Conservation (phyloP, 345 rosid species). For the thale cress (Arabidopsis thaliana) region TAIR10.1 NC_003076.8:7358001-7358500, state of each 20-base stretch:
- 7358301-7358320: slow-evolving; percentile 27
- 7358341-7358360: neutral
- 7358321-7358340: slow-evolving; percentile 30
- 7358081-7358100: too few relatives aligned
- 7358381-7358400: neutral
- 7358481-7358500: neutral
- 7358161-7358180: too few relatives aligned
- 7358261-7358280: neutral
- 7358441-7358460: neutral
- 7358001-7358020: neutral
- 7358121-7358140: too few relatives aligned
- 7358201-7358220: neutral
- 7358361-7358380: slow-evolving; percentile 22
- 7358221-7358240: neutral
- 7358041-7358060: too few relatives aligned
- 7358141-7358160: too few relatives aligned
- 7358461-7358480: neutral
- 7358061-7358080: too few relatives aligned
- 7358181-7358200: neutral
- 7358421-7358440: neutral
- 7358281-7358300: slow-evolving; percentile 22
- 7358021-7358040: neutral
- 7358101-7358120: too few relatives aligned
- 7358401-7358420: neutral
- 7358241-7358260: neutral